These are phyloP conservation scores for Ganoderma multipileum DNA, from an alignment of 1,284 basidiomycete species.

Conservation along the genomic window DNA sequence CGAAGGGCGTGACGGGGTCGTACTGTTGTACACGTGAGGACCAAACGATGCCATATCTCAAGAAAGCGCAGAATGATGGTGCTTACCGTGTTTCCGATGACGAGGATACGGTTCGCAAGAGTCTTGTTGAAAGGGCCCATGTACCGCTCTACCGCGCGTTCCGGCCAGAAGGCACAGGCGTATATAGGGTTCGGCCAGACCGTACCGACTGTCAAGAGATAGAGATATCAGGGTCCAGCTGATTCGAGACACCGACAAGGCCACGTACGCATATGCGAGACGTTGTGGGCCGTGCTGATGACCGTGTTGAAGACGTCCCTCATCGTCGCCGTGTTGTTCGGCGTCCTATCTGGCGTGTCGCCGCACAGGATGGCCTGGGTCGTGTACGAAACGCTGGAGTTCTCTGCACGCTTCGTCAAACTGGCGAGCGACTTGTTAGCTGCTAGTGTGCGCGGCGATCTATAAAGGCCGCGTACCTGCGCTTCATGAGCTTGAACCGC, in stretches of 20 bases:
- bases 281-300: conserved; percentile 21
- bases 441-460: not conserved
- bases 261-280: conserved; percentile 30
- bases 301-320: conserved; percentile 29
- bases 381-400: conserved; percentile 13
- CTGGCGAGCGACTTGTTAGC: not conserved
- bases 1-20: conserved; percentile 32
- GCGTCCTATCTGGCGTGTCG: conserved; percentile 21
- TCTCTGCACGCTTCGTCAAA: not conserved
- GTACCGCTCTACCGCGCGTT: conserved; percentile 35
- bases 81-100: conserved; percentile 32
- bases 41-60: too few species aligned
- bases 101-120: conserved; percentile 30
- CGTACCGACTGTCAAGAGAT: conserved; percentile 14
- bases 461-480: not conserved
- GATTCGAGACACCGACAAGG: not conserved
- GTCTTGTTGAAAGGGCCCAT: conserved; percentile 34
- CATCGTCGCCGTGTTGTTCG: conserved; percentile 21
- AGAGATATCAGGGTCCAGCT: not conserved
- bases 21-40: conserved; percentile 8
- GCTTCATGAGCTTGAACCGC: not conserved
- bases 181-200: conserved; percentile 14
- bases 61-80: not conserved
- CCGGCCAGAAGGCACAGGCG: conserved; percentile 27
- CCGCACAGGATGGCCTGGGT: conserved; percentile 24